A percentile compares a stretch with the other conserved stretches of the same genome.
Evolutionary conservation across 2,329 filamentous ascomycete genomes (phyloP).

Genomic region (Aureobasidium sp.): DNA sequence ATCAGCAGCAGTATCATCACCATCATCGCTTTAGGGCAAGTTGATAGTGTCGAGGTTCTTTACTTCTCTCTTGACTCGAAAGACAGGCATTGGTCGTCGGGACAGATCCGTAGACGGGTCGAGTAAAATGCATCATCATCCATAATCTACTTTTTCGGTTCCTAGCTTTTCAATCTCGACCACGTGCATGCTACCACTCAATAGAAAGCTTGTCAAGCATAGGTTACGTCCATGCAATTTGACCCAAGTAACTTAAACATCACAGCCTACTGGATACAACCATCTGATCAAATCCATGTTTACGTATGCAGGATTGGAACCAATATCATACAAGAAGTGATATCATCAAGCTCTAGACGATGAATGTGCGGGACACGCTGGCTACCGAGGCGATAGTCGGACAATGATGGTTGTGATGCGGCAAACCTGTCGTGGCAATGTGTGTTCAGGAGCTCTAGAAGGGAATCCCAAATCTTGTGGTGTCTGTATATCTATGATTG

Average conservation of each 20-base stretch:
- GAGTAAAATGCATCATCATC: constrained; percentile 3
- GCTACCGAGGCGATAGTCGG: neutral
- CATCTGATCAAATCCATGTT: neutral
- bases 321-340: neutral
- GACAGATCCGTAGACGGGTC: neutral
- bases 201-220: neutral
- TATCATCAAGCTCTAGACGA: neutral
- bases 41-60: constrained; percentile 1
- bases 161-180: too few relatives aligned
- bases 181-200: neutral
- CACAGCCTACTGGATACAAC: neutral
- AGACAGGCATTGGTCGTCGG: constrained; percentile 1
- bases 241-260: neutral
- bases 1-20: neutral
- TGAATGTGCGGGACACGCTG: neutral
- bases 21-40: neutral
- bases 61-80: neutral
- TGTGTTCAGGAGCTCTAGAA: too few relatives aligned
- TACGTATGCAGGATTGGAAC: too few relatives aligned
- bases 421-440: neutral
- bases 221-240: neutral
- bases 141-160: neutral
- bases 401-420: neutral
- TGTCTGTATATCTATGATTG: too few relatives aligned
- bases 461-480: neutral